Conservation (phyloP, 305 asterid species). For the Stenogyne calaminthoides region DNA sequence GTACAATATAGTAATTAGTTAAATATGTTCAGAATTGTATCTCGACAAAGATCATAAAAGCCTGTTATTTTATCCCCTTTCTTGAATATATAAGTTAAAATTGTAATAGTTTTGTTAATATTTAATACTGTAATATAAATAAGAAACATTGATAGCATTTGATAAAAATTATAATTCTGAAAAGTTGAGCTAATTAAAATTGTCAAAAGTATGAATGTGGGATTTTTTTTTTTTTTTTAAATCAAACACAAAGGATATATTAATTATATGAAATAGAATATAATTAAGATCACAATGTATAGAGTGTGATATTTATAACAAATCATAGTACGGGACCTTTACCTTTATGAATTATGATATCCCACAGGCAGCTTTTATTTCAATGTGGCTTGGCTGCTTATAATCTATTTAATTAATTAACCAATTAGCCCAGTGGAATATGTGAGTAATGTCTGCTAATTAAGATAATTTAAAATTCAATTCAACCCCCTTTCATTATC, state of each 20-base stretch:
- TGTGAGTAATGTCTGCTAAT: constrained; percentile 1
- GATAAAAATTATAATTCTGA: background rate
- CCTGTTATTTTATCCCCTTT: no score
- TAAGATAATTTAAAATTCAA: background rate
- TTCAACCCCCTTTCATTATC: background rate
- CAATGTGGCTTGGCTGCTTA: constrained; percentile 24
- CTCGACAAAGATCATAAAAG: no score
- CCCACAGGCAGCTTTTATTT: constrained; percentile 33
- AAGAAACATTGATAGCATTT: background rate
- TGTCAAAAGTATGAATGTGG: background rate
- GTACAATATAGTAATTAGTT: no score
- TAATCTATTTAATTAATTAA: background rate
- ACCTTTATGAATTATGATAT: no score
- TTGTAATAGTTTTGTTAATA: background rate
- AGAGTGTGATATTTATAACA: background rate
- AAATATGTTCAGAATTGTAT: no score
- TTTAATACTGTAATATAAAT: no score
- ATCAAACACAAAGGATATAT: background rate
- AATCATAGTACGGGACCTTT: background rate
- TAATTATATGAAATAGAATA: background rate
- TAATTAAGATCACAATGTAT: background rate
- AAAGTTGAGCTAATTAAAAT: background rate
- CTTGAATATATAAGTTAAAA: no score
- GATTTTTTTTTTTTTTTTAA: background rate
- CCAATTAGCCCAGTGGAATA: background rate